Evolutionary conservation across 2,329 filamentous ascomycete genomes (phyloP), one percentile per base, ranked within the genome.

Genomic region (Xylariaceae sp.): DNA sequence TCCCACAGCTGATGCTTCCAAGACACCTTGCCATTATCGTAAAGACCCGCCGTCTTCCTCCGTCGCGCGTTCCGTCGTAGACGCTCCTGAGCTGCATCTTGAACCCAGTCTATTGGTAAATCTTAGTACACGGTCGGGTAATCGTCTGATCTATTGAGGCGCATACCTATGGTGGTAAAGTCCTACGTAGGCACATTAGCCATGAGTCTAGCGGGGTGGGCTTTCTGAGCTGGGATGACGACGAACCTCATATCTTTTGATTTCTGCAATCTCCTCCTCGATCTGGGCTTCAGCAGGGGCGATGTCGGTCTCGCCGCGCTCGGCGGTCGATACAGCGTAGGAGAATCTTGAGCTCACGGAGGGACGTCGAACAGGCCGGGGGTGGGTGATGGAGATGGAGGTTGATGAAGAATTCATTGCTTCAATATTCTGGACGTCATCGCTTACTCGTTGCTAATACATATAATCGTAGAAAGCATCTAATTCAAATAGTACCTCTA

Each of bases 221-320:
- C 3, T 2, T n/a, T 6, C 6, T 9, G 9, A 26, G 23, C 6
- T 16, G 13, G 41, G 27, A 51, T 47, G 33, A 36, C 20, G 8
- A 59, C 73, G 59, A 71, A 87, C 84, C 77, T 96, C 94, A 75
- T 99, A 99, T 76, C 93, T 84, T 76, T 97, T 97, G 71, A 99
- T 97, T 77, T 97, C 89, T 21, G 89, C 92, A 69, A 99, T 96
- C 76, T 99, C 94, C 69, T 97, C 92, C 57, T 92, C 89, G 62
- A 96, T 91, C 58, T 87, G 84, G 57, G 87, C 83, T 66, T 89
- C 84, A 50, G 80, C 84, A 23, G 78, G 78, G 9, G 70, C 72
- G 55, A 75, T 75, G 15, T 75, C 74, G 55, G 78, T 75, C 55
- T 86, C 81, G 57, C 84, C 86, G 59, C 79, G 80, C 70, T 91